These are phyloP conservation scores for Aspergillus melleus DNA, from an alignment of 2,329 filamentous ascomycete genomes.

Conservation along the genomic window DNA sequence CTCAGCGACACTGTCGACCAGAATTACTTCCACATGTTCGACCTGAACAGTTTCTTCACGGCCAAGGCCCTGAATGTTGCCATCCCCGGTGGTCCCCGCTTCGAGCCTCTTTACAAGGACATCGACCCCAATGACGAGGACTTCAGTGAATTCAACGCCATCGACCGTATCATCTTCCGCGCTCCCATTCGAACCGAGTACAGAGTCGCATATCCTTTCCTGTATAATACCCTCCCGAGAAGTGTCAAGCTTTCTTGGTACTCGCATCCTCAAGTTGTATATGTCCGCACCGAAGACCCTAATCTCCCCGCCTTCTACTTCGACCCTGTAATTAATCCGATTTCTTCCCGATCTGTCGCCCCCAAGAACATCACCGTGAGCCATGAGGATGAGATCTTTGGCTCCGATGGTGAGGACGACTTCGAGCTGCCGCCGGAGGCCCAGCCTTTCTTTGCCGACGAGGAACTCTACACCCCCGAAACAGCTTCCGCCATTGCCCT, in stretches of 20 bases:
- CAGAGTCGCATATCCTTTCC: constrained; percentile 86
- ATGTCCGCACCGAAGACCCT: constrained; percentile 81
- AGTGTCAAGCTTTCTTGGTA: constrained; percentile 94
- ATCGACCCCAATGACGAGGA: constrained; percentile 98
- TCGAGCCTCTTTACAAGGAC: constrained; percentile 97
- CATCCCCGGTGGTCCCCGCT: constrained; percentile 93
- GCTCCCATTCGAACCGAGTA: constrained; percentile 94
- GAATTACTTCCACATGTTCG: constrained; percentile 98
- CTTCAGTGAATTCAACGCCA: constrained; percentile 99
- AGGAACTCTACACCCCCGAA: constrained; percentile 84
- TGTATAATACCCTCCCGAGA: constrained; percentile 94
- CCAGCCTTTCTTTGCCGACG: constrained; percentile 85
- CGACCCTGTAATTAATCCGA: constrained; percentile 95
- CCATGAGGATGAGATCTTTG: constrained; percentile 93
- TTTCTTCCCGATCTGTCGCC: constrained; percentile 89
- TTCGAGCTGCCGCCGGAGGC: constrained; percentile 79
- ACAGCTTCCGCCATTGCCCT: constrained; percentile 88
- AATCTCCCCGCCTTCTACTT: constrained; percentile 96
- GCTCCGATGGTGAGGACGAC: constrained; percentile 75
- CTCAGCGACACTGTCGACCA: constrained; percentile 90
- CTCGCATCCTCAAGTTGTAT: constrained; percentile 89
- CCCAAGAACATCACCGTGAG: constrained; percentile 90
- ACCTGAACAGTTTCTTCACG: constrained; percentile 89
- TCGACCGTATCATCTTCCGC: constrained; percentile 98
- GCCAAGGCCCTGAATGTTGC: constrained; percentile 97